Base-by-base conservation (phyloP, 345 rosid genomes). In the Draba incana region DNA sequence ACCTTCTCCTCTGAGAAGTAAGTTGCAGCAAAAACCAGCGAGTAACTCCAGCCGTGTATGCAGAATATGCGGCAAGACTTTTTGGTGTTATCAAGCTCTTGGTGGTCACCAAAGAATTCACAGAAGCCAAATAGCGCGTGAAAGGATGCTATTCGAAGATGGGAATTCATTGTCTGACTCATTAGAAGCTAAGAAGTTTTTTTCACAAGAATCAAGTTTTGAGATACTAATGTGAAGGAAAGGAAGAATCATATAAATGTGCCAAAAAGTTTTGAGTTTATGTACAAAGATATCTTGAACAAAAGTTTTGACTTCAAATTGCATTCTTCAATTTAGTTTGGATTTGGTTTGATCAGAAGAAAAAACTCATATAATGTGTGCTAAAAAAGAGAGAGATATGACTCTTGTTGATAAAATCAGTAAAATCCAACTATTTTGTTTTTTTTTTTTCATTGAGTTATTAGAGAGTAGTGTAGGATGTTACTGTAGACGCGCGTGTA, bases 91-190 rank as follows among this genome's bases (percentile, higher is more conserved):
- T 50, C 59, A 65, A 65, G 61, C 47, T 49, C 48, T 65, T 10
- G 71, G 71, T 57, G 31, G 61, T 2, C 77, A 57, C 54, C 41
- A 50, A 24, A 49, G 1, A 15, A 46, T 72, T 49, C 66, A 57
- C 60, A 57, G 47, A 57, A 33, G 7, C 12, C 0, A 5, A 8
- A 12, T 71, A 55, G 64, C 3, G 7, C 10, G 1, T 65, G 58
- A 30, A 55, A 64, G 39, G 39, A 5, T 13, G 53, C 38, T 10
- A 2, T 4, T 3, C 52, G 49, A 53, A 33, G 62, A 6, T 52
- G 44, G 43, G 28, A 13, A 11, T 9, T 61, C 49, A 14, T 23
- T 12, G 4, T 61, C 10, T 60, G 20, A 5, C 37, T 31, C 46
- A 28, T 35, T 8, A 45, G 57, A 14, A 37, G 75, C 49, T 46